Evolutionary conservation across 2,329 filamentous ascomycete genomes (phyloP), one percentile per base, ranked within the genome.

Genomic region (Phialophora expanda): DNA sequence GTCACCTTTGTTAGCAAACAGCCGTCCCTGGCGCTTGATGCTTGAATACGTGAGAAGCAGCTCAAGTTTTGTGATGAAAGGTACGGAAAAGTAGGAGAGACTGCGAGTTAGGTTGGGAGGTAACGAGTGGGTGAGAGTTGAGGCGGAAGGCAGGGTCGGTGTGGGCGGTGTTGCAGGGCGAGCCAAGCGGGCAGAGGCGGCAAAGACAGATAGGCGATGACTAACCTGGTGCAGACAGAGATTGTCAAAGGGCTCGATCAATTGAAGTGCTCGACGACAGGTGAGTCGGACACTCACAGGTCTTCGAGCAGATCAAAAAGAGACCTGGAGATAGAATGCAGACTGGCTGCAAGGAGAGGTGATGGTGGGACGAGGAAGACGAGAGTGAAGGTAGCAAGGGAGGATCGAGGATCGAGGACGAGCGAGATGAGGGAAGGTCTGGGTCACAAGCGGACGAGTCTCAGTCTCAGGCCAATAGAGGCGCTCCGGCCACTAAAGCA

Each of bases 251-350:
- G 51, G 53, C 34, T 30, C n/a, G 28, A 34, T 24, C 26, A 22
- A 28, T 22, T 51, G 46, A 61, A 32, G 32, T 53, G 61, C 61
- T 53, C 46, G 60, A 63, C 59, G 67, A 67, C 67, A 62, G 65
- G 67, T 69, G 67, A 69, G 67, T 69, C 67, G 67, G 51, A 62
- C 44, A 32, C 67, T 62, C 67, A 67, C 67, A 61, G 62, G 67
- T 64, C 67, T 34, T 17, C 28, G n/a, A 55, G 28, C 53, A 34
- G 53, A 28, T 51, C 53, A 55, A 55, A 55, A 12, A 51, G 48
- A 51, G 48, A 51, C 53, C 28, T 55, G 6, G 51, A 32, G 24
- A 28, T 24, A 20, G 28, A 55, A 20, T 30, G 53, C 53, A 55
- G 53, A 11, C 53, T 55, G 53, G 28, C 24, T 30, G 53, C 26